Evolutionary conservation across 345 rosid species (phyloP).

Genomic region (Salix suchowensis): DNA sequence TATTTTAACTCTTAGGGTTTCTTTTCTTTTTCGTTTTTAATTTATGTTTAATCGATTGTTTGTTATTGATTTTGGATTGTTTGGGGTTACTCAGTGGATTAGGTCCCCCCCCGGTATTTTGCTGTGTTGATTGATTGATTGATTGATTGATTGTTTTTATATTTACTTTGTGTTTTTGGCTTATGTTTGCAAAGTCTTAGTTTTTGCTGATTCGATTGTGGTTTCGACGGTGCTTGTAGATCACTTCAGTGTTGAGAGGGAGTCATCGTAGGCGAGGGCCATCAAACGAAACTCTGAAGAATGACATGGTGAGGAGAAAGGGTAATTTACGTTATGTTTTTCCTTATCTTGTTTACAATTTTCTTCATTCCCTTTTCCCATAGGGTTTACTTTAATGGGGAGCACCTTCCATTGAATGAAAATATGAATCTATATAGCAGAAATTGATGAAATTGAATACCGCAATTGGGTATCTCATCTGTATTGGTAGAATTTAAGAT

Average conservation of each 20-base stretch:
- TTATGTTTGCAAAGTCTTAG: background rate
- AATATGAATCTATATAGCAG: background rate
- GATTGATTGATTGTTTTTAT: background rate
- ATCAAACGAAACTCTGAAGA: conserved; percentile 32
- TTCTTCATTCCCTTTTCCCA: background rate
- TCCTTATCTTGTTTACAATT: conserved; percentile 5
- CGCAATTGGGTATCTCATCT: background rate
- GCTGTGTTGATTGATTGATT: no score
- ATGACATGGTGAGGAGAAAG: conserved; percentile 47
- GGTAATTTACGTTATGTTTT: conserved; percentile 35
- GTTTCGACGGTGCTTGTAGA: conserved; percentile 32
- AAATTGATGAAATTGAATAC: background rate
- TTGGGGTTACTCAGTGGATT: background rate
- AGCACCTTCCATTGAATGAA: background rate
- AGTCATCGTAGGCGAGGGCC: conserved; percentile 35
- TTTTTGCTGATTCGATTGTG: conserved; percentile 17
- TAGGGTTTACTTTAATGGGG: background rate
- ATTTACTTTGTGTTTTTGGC: background rate
- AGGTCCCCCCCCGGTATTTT: no score
- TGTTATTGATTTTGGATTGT: background rate
- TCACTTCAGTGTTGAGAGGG: conserved; percentile 37
- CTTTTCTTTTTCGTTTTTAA: background rate
- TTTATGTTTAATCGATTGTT: background rate
- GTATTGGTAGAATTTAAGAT: background rate
- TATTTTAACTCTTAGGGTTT: conserved; percentile 26